A percentile compares a stretch with the other conserved stretches of the same genome.
Conservation (phyloP, 2,329 filamentous ascomycete species). For the Exophiala sp. region DNA sequence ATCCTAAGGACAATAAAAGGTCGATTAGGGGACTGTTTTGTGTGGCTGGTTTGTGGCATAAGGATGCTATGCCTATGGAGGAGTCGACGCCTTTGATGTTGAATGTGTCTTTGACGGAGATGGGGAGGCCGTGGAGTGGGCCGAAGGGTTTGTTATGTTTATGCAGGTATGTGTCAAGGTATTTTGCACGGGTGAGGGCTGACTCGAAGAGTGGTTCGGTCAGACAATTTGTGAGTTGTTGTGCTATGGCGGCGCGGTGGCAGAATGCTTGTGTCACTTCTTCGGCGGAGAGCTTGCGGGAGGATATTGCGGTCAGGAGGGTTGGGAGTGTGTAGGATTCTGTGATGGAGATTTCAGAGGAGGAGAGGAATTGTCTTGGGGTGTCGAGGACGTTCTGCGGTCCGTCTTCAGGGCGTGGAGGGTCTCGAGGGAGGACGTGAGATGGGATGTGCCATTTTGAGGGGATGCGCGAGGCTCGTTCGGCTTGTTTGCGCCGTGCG, state of each 20-base stretch:
- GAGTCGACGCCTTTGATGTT: constrained; percentile 50
- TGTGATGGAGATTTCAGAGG: constrained; percentile 54
- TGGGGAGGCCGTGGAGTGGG: constrained; percentile 40
- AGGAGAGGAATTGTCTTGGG: constrained; percentile 52
- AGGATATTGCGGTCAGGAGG: constrained; percentile 36
- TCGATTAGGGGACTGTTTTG: constrained; percentile 57
- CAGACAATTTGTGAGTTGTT: constrained; percentile 34
- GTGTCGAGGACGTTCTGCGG: constrained; percentile 44
- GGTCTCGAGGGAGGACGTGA: constrained; percentile 26
- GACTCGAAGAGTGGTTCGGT: constrained; percentile 38
- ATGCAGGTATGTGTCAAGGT: constrained; percentile 36
- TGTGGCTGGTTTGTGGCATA: constrained; percentile 57
- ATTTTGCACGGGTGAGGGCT: constrained; percentile 36
- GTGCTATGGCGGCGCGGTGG: constrained; percentile 39
- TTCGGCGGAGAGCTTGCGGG: constrained; percentile 36
- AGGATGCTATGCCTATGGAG: constrained; percentile 56
- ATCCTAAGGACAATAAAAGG: constrained; percentile 58
- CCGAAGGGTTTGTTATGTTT: constrained; percentile 33
- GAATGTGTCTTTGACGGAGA: constrained; percentile 36
- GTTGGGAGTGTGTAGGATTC: constrained; percentile 48
- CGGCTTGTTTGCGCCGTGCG: constrained; percentile 38
- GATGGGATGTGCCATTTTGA: constrained; percentile 38
- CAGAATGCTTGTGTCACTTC: constrained; percentile 55
- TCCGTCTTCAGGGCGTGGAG: constrained; percentile 15
- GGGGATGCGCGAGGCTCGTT: constrained; percentile 39